phyloP scores from a whole-genome alignment of 306 rosid genomes.

The Acacia crassicarpa region DNA sequence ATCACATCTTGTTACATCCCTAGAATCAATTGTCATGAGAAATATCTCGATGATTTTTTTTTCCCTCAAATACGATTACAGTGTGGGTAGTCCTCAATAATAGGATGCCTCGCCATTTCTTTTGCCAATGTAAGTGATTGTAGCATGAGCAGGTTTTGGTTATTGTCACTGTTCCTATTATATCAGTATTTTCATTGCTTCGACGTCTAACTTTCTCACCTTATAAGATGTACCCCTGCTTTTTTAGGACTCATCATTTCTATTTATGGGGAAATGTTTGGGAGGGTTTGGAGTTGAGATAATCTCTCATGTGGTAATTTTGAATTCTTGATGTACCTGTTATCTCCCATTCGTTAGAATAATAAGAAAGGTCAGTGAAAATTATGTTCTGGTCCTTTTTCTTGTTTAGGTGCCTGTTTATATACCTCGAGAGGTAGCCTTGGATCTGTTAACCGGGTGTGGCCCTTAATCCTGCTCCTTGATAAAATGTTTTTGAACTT shows the following conservation, averaged over 20 bases:
- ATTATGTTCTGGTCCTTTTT: not conserved
- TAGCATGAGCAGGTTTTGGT: not conserved
- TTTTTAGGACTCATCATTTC: conserved; percentile 68
- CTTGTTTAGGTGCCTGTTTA: conserved; percentile 76
- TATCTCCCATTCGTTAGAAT: conserved; percentile 6
- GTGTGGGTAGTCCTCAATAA: conserved; percentile 82
- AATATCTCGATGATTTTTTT: not conserved
- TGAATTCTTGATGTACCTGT: not conserved
- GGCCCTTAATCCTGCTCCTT: not conserved
- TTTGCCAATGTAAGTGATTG: conserved; percentile 57
- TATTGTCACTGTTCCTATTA: not conserved
- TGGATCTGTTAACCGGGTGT: conserved; percentile 87
- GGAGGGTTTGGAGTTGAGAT: conserved; percentile 95
- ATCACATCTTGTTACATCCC: not conserved
- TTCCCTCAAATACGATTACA: not conserved
- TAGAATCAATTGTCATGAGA: not conserved
- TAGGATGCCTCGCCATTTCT: conserved; percentile 78
- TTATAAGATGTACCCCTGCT: not conserved
- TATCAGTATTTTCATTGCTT: not conserved
- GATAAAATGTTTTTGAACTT: no score
- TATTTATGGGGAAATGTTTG: conserved; percentile 80
- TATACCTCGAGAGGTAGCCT: conserved; percentile 84
- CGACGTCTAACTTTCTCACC: not conserved
- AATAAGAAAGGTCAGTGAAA: conserved; percentile 29
- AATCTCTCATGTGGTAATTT: conserved; percentile 76